Evolutionary conservation across 2,329 filamentous ascomycete genomes (phyloP).

Genomic region (Hypoxylon sp.): DNA sequence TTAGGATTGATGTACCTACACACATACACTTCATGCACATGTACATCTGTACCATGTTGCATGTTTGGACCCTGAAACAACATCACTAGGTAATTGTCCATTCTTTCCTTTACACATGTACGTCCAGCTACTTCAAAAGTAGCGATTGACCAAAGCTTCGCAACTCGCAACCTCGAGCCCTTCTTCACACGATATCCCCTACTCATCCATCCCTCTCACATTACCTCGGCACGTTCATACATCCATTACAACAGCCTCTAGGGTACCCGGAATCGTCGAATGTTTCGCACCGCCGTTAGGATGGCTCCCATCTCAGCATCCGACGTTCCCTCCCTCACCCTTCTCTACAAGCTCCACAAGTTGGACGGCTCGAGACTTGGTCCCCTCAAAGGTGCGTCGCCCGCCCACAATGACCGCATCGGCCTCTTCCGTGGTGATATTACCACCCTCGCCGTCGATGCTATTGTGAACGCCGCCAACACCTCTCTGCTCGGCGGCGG

Average conservation of each 20-base stretch:
- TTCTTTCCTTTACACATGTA: no score
- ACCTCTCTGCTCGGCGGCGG: constrained; percentile 83
- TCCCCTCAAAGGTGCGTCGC: constrained; percentile 46
- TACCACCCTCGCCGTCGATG: constrained; percentile 81
- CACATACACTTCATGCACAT: no score
- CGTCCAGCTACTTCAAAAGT: no score
- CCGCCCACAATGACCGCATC: constrained; percentile 76
- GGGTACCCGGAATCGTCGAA: not conserved
- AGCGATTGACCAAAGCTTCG: not conserved
- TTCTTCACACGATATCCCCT: not conserved
- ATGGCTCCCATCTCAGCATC: constrained; percentile 61
- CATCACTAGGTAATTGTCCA: no score
- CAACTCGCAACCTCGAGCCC: not conserved
- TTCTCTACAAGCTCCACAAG: constrained; percentile 74
- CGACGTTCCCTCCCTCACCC: constrained; percentile 73
- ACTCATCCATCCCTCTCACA: not conserved
- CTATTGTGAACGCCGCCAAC: constrained; percentile 96
- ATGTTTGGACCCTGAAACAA: no score
- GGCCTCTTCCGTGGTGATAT: constrained; percentile 83
- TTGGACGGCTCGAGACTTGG: constrained; percentile 56
- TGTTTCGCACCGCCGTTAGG: constrained; percentile 47
- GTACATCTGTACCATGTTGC: no score
- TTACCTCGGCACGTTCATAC: not conserved
- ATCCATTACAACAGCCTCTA: not conserved
- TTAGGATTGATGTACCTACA: no score